Conservation (phyloP, 1,284 basidiomycete species). For the Ceratobasidium sp. region DNA sequence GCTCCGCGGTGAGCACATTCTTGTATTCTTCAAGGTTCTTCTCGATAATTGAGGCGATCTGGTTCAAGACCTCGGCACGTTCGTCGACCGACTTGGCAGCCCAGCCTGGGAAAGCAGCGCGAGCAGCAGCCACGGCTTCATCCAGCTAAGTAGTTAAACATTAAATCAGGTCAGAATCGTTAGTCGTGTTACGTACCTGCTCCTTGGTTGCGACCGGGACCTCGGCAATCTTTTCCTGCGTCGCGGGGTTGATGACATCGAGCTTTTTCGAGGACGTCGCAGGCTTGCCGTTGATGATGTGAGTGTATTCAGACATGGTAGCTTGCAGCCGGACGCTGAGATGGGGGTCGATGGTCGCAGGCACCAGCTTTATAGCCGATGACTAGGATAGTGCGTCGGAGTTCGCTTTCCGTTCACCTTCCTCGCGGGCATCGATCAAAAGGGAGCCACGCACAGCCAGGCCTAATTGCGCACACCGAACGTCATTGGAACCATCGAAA, state of each 20-base stretch:
- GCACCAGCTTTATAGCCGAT: too few species aligned
- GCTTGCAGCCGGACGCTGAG: not conserved
- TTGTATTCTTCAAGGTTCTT: conserved; percentile 33
- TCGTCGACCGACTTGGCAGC: conserved; percentile 33
- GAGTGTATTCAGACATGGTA: conserved; percentile 40
- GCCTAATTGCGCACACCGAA: too few species aligned
- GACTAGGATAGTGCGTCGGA: too few species aligned
- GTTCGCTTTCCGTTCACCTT: too few species aligned
- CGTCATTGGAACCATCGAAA: too few species aligned
- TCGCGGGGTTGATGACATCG: conserved; percentile 40
- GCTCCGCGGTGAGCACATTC: conserved; percentile 16
- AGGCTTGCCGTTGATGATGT: conserved; percentile 44
- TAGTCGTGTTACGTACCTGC: conserved; percentile 4
- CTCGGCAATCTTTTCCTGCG: conserved; percentile 20
- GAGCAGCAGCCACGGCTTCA: conserved; percentile 35
- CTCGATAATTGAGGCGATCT: conserved; percentile 33
- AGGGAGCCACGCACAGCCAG: too few species aligned
- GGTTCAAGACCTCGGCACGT: conserved; percentile 21
- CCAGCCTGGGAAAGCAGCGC: conserved; percentile 34
- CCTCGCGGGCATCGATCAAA: too few species aligned
- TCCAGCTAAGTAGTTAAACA: conserved; percentile 16
- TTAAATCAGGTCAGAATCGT: not conserved
- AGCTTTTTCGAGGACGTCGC: conserved; percentile 28
- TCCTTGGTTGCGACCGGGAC: conserved; percentile 37
- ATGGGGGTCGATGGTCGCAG: not conserved